phyloP scores from a whole-genome alignment of 192 early-diverging fungal genomes.

The Neocallimastix lanati region DNA sequence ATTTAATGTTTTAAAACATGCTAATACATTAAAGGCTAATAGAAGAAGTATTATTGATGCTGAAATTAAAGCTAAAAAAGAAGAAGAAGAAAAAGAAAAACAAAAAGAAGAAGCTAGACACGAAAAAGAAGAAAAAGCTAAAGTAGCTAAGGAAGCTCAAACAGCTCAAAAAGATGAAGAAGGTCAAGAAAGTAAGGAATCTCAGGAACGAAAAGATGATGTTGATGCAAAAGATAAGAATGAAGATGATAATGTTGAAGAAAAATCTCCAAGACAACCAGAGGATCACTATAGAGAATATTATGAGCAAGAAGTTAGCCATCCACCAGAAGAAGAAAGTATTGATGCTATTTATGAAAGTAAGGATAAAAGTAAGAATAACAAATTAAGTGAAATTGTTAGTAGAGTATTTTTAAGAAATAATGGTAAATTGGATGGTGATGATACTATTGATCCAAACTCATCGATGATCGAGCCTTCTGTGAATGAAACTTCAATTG shows the following conservation, averaged over 20 bases:
- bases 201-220: not conserved
- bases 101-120: not conserved
- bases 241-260: not conserved
- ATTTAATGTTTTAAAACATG: not conserved
- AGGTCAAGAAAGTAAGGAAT: not conserved
- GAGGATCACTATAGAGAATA: not conserved
- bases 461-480: not conserved
- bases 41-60: not conserved
- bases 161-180: not conserved
- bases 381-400: not conserved
- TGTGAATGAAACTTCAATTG: too few relatives aligned
- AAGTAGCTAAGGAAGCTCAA: not conserved
- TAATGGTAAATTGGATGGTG: not conserved
- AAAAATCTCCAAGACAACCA: not conserved
- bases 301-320: not conserved
- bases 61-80: not conserved
- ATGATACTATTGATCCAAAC: not conserved
- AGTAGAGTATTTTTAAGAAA: not conserved
- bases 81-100: not conserved
- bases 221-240: not conserved
- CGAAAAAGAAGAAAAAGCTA: not conserved
- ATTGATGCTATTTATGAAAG: not conserved
- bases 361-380: not conserved
- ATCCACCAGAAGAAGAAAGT: not conserved
- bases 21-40: not conserved